Percentiles rank a stretch among this genome's conserved stretches.
Conservation (phyloP, 2,329 filamentous ascomycete species). For the Trichoderma semiorbis region DNA sequence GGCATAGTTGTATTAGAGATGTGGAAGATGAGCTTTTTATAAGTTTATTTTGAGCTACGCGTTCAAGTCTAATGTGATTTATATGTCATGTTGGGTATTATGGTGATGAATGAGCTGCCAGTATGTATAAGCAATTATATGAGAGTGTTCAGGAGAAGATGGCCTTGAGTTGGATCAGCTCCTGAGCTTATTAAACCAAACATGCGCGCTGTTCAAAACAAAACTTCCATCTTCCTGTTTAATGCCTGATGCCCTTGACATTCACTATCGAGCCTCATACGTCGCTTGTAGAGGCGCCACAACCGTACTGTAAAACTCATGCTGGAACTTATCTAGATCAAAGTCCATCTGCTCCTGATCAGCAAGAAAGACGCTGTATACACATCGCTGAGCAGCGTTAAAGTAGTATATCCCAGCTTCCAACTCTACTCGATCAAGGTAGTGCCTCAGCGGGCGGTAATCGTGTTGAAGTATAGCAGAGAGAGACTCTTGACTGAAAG, state of each 20-base stretch:
- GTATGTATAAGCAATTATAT: neutral
- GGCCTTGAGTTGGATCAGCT: neutral
- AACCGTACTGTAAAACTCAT: constrained; percentile 13
- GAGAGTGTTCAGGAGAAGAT: neutral
- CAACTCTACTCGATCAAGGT: neutral
- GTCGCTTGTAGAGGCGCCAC: constrained; percentile 12
- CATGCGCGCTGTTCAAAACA: neutral
- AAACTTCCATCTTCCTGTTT: neutral
- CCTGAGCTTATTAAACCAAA: neutral
- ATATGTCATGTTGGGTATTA: neutral
- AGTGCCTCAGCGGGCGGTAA: neutral
- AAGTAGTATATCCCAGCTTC: constrained; percentile 15
- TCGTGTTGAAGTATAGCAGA: constrained; percentile 5
- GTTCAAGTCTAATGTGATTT: neutral
- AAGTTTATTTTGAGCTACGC: neutral
- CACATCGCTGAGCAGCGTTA: constrained; percentile 7
- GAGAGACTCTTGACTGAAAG: neutral
- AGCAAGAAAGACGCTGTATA: constrained; percentile 6
- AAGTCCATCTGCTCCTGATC: constrained; percentile 12
- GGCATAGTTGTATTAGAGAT: neutral
- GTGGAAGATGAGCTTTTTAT: neutral
- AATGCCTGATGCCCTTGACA: neutral
- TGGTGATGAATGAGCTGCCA: neutral
- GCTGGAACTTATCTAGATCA: constrained; percentile 7
- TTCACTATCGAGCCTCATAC: neutral